Evolutionary conservation across 1,139 yeast species (phyloP).

Genomic region (Suhomyces terraborum): DNA sequence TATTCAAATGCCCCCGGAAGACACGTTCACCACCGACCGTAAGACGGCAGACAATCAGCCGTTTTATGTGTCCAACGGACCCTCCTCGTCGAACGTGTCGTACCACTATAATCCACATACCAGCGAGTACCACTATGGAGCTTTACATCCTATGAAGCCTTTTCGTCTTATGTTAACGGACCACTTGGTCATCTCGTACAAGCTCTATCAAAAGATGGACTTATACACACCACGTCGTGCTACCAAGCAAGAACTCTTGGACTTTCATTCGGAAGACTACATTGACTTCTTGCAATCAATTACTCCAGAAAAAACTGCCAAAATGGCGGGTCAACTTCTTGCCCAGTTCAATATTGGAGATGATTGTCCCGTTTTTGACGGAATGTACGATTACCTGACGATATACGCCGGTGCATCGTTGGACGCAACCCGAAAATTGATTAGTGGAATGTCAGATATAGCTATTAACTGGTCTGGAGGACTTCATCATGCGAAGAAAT

Average conservation of each 20-base stretch:
- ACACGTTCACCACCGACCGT: conserved; percentile 52
- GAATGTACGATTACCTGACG: conserved; percentile 83
- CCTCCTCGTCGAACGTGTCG: conserved; percentile 59
- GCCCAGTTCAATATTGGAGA: conserved; percentile 92
- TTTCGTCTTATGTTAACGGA: conserved; percentile 91
- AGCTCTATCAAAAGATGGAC: conserved; percentile 88
- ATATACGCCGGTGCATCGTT: conserved; percentile 90
- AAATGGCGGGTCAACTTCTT: conserved; percentile 55
- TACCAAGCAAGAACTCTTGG: conserved; percentile 70
- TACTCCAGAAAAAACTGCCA: conserved; percentile 75
- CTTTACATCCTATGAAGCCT: conserved; percentile 98
- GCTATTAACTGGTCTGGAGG: conserved; percentile 99
- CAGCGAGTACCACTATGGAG: conserved; percentile 83
- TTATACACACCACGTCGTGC: conserved; percentile 82
- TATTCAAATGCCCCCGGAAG: conserved; percentile 8
- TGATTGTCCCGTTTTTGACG: conserved; percentile 97
- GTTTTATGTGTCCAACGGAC: conserved; percentile 47
- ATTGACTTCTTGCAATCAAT: conserved; percentile 75
- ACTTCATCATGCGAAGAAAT: conserved; percentile 92
- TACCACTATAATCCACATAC: conserved; percentile 88
- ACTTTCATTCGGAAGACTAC: conserved; percentile 88
- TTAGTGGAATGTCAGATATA: conserved; percentile 84
- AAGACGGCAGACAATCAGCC: conserved; percentile 64
- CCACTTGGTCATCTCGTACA: conserved; percentile 83
- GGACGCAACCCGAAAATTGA: conserved; percentile 86